Evolutionary conservation across 2,329 filamentous ascomycete genomes (phyloP).

Genomic region (Parastagonospora avenae): DNA sequence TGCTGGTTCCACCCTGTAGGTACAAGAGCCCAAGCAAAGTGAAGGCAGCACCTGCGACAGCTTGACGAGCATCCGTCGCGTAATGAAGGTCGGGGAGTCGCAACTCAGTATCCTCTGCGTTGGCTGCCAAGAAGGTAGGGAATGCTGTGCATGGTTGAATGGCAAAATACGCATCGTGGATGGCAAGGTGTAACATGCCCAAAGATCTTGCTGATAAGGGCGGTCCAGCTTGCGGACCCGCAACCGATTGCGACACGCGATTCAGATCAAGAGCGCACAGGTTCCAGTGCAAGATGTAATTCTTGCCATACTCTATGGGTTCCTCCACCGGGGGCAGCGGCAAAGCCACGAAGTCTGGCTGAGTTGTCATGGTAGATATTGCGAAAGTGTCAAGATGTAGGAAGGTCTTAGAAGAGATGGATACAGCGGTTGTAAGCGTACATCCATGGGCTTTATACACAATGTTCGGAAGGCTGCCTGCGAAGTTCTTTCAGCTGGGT

Average conservation of each 20-base stretch:
- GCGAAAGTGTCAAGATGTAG: no score
- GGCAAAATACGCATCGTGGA: slow-evolving; percentile 34
- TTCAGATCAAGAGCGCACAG: slow-evolving; percentile 16
- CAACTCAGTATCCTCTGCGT: slow-evolving; percentile 5
- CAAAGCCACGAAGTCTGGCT: background rate
- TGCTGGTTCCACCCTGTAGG: slow-evolving; percentile 7
- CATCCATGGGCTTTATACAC: no score
- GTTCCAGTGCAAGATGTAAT: slow-evolving; percentile 22
- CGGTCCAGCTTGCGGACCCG: slow-evolving; percentile 16
- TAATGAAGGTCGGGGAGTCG: slow-evolving; percentile 14
- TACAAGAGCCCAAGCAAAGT: slow-evolving; percentile 22
- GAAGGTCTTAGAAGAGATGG: no score
- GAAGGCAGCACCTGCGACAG: slow-evolving; percentile 27
- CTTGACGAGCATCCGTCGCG: slow-evolving; percentile 21
- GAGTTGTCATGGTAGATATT: background rate
- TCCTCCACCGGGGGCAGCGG: slow-evolving; percentile 16
- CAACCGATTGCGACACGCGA: slow-evolving; percentile 14
- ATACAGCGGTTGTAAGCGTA: no score
- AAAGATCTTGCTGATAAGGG: slow-evolving; percentile 16
- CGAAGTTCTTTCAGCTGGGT: no score
- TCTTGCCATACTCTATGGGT: slow-evolving; percentile 11
- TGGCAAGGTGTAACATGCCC: slow-evolving; percentile 29
- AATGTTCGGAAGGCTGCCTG: no score
- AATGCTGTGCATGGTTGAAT: slow-evolving; percentile 17
- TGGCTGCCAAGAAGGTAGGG: slow-evolving; percentile 18